Percentiles rank a stretch among this genome's conserved stretches.
phyloP scores from a whole-genome alignment of 2,329 filamentous ascomycete genomes.

The Huntiella moniliformis region DNA sequence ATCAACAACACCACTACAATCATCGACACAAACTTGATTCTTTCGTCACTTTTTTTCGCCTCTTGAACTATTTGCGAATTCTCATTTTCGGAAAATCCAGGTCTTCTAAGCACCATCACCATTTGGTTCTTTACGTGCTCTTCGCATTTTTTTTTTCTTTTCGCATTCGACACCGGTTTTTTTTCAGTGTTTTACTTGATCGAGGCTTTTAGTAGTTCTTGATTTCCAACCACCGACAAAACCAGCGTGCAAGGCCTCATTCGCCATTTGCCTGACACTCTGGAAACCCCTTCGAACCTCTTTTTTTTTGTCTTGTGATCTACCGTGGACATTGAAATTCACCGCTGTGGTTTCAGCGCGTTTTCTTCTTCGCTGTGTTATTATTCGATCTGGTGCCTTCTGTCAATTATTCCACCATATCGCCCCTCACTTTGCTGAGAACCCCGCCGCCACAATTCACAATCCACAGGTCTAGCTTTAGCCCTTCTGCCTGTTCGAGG shows the following conservation, averaged over 20 bases:
- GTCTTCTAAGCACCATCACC: neutral
- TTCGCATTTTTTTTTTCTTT: constrained; percentile 1
- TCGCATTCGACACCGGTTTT: neutral
- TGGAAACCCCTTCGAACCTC: too few relatives aligned
- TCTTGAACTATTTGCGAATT: neutral
- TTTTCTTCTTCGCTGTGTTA: constrained; percentile 5
- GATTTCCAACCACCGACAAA: constrained; percentile 3
- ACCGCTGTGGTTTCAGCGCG: neutral
- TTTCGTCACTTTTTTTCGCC: constrained; percentile 1
- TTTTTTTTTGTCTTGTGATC: neutral
- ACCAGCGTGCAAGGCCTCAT: too few relatives aligned
- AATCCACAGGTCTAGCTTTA: neutral
- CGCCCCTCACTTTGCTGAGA: too few relatives aligned
- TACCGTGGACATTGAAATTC: constrained; percentile 1
- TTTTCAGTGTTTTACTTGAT: neutral
- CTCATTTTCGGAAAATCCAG: neutral
- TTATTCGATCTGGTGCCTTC: too few relatives aligned
- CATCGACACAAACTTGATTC: neutral
- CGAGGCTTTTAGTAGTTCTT: constrained; percentile 12
- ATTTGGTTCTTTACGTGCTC: neutral
- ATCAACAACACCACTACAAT: constrained; percentile 5
- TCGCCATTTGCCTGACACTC: too few relatives aligned
- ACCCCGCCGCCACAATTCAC: too few relatives aligned
- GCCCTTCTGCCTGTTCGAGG: neutral
- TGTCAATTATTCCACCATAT: too few relatives aligned